These are phyloP conservation scores for Ustilago loliicola DNA, from an alignment of 1,284 basidiomycete species.

Conservation along the genomic window DNA sequence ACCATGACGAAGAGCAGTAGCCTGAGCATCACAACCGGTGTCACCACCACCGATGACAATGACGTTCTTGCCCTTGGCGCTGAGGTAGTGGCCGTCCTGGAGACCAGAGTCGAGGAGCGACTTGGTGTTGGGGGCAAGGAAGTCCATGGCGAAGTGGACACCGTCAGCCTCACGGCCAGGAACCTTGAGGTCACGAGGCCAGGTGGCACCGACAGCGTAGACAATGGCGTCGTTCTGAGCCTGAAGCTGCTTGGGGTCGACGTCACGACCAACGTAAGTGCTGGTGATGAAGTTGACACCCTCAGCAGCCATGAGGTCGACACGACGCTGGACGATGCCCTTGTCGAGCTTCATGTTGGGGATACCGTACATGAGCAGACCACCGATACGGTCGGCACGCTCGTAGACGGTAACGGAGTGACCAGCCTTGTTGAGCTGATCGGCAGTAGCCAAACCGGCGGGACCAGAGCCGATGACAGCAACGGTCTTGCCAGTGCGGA, in stretches of 20 bases:
- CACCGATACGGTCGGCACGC: constrained; percentile 66
- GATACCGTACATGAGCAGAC: constrained; percentile 68
- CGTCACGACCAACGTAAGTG: constrained; percentile 62
- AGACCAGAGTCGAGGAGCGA: constrained; percentile 64
- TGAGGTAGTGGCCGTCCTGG: constrained; percentile 61
- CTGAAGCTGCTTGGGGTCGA: constrained; percentile 61
- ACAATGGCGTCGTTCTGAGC: constrained; percentile 66
- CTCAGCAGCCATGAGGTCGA: constrained; percentile 68
- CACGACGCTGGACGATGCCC: constrained; percentile 63
- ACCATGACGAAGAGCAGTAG: constrained; percentile 83
- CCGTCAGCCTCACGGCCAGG: constrained; percentile 67
- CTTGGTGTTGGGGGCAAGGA: constrained; percentile 64
- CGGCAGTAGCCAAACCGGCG: constrained; percentile 64
- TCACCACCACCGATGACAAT: constrained; percentile 70
- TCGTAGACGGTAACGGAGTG: constrained; percentile 69
- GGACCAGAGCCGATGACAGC: constrained; percentile 68
- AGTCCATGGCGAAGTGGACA: constrained; percentile 70
- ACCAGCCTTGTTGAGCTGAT: constrained; percentile 68
- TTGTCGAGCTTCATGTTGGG: constrained; percentile 71
- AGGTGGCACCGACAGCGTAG: constrained; percentile 67
- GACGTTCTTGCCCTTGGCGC: constrained; percentile 67
- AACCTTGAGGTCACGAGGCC: constrained; percentile 68
- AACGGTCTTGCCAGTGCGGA: constrained; percentile 68
- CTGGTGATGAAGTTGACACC: constrained; percentile 63
- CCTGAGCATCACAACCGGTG: constrained; percentile 68